Evolutionary conservation across 352 stramenopile species (phyloP).

Genomic region (Phytophthora parvispora): DNA sequence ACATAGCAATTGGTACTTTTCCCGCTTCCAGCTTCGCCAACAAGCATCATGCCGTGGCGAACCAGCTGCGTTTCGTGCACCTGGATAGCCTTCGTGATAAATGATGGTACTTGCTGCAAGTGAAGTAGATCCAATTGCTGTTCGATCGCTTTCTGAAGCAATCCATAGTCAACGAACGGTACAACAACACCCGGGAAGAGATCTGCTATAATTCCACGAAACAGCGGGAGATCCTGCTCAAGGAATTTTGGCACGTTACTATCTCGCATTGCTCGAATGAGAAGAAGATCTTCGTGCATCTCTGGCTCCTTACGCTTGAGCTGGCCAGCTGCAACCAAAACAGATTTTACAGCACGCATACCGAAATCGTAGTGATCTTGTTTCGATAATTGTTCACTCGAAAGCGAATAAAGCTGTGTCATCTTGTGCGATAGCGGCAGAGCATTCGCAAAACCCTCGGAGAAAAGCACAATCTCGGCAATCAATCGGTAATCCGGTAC

Average conservation of each 20-base stretch:
- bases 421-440: slow-evolving; percentile 95
- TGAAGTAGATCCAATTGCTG: slow-evolving; percentile 80
- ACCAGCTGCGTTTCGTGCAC: slow-evolving; percentile 94
- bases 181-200: slow-evolving; percentile 96
- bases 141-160: slow-evolving; percentile 92
- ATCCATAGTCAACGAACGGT: slow-evolving; percentile 95
- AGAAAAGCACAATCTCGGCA: slow-evolving; percentile 96
- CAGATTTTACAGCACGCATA: slow-evolving; percentile 95
- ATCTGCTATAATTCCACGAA: slow-evolving; percentile 95
- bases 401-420: slow-evolving; percentile 94
- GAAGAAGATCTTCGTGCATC: slow-evolving; percentile 94
- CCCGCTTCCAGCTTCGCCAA: slow-evolving; percentile 91
- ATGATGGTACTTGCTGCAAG: slow-evolving; percentile 88
- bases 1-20: slow-evolving; percentile 91
- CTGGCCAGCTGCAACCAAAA: slow-evolving; percentile 95
- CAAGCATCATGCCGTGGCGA: slow-evolving; percentile 96
- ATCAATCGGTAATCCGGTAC: slow-evolving; percentile 96
- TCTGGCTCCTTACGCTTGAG: slow-evolving; percentile 96
- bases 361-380: slow-evolving; percentile 97
- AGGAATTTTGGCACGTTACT: slow-evolving; percentile 98
- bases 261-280: slow-evolving; percentile 97
- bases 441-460: slow-evolving; percentile 95
- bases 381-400: slow-evolving; percentile 95
- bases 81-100: slow-evolving; percentile 91
- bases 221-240: slow-evolving; percentile 95